These are phyloP conservation scores for Microbotryum violaceum DNA, from an alignment of 1,284 basidiomycete genomes.

Conservation along the genomic window DNA sequence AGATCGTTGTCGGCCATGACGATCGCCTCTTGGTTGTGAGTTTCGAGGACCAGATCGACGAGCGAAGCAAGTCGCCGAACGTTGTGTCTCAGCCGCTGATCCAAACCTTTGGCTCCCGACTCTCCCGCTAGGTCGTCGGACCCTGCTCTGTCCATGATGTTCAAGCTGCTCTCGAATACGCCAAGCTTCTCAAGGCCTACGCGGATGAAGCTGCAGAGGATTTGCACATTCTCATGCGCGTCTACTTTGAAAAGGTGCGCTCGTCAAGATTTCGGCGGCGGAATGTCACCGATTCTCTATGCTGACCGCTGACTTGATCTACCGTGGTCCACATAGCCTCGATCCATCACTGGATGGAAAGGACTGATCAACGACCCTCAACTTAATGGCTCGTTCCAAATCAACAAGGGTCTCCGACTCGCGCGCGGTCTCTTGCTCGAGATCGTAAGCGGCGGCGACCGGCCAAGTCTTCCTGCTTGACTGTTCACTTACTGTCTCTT, in stretches of 20 bases:
- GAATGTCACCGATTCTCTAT: not conserved
- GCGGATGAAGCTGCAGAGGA: conserved; percentile 74
- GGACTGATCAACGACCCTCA: conserved; percentile 91
- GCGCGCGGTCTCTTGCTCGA: conserved; percentile 82
- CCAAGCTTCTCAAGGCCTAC: conserved; percentile 67
- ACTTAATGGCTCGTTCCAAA: conserved; percentile 73
- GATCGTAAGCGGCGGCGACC: conserved; percentile 57
- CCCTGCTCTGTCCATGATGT: conserved; percentile 90
- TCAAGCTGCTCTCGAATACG: conserved; percentile 71
- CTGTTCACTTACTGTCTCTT: not conserved
- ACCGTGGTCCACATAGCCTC: conserved; percentile 46
- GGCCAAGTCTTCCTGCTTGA: not conserved
- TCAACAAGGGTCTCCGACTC: conserved; percentile 91
- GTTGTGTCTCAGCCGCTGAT: not conserved
- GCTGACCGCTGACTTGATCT: not conserved
- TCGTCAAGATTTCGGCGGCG: not conserved
- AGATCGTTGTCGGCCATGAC: conserved; percentile 71
- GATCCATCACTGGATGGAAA: conserved; percentile 97
- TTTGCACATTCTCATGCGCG: conserved; percentile 88
- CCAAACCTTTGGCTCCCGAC: not conserved
- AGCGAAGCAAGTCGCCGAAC: not conserved
- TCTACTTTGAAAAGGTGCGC: conserved; percentile 77
- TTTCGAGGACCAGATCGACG: not conserved
- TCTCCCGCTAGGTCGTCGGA: conserved; percentile 44
- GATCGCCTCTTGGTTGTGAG: conserved; percentile 83